A percentile compares a stretch with the other conserved stretches of the same genome.
Evolutionary conservation across 805 yeast genomes (phyloP).

Genomic region (Komagataella pastoris): DNA sequence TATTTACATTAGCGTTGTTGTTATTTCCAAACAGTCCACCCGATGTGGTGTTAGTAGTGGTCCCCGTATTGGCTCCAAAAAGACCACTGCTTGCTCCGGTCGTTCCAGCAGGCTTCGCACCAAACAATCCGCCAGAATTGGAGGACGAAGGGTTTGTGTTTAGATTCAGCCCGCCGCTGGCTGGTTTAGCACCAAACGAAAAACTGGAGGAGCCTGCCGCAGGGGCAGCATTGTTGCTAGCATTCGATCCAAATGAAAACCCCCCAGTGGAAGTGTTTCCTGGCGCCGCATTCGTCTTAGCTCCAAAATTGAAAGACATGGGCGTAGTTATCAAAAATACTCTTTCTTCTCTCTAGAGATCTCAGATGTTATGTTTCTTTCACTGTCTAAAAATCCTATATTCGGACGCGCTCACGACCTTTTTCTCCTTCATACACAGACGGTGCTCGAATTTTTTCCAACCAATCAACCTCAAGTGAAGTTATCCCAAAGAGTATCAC

Average conservation of each 20-base stretch:
- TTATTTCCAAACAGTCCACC: slow-evolving; percentile 12
- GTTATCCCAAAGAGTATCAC: background rate
- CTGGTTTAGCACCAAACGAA: slow-evolving; percentile 1
- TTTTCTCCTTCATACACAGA: background rate
- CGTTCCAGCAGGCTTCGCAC: slow-evolving; percentile 4
- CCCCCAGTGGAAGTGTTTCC: background rate
- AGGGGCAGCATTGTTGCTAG: slow-evolving; percentile 3
- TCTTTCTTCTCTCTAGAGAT: background rate
- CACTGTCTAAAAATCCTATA: background rate
- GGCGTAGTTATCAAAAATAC: background rate
- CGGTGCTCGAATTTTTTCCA: background rate
- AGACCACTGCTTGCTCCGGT: slow-evolving; percentile 1
- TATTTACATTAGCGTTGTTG: slow-evolving; percentile 1
- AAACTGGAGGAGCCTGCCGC: slow-evolving; percentile 2
- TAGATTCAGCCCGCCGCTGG: background rate
- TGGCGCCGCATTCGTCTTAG: background rate
- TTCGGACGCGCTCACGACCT: background rate
- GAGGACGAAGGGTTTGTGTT: slow-evolving; percentile 2
- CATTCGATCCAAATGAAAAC: slow-evolving; percentile 6
- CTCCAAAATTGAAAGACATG: background rate
- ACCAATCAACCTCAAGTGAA: background rate
- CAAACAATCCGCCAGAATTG: slow-evolving; percentile 1
- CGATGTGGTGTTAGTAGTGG: slow-evolving; percentile 5
- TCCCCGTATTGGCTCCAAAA: slow-evolving; percentile 11
- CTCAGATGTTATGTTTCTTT: background rate